phyloP scores from a whole-genome alignment of 225 moss, liverwort and hornwort genomes.

The Marchantia paleacea region DNA sequence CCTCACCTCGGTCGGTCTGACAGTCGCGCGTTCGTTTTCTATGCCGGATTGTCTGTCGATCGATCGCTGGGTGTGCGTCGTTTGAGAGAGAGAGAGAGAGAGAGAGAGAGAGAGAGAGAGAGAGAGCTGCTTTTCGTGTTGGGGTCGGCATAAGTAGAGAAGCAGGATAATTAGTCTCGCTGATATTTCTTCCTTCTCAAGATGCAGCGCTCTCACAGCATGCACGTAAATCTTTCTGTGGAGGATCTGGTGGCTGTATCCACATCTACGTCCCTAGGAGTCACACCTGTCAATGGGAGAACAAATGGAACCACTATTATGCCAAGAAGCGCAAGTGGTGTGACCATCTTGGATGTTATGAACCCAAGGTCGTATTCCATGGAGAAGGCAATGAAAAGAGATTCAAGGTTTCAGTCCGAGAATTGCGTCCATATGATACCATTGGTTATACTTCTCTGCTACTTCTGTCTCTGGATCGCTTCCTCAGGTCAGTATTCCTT shows the following conservation, averaged over 20 bases:
- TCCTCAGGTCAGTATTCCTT: constrained; percentile 20
- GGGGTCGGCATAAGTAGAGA: neutral
- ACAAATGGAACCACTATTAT: constrained; percentile 11
- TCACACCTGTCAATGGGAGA: constrained; percentile 7
- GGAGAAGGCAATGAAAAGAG: constrained; percentile 25
- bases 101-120: neutral
- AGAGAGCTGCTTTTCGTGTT: neutral
- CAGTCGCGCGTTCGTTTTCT: neutral
- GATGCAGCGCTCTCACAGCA: constrained; percentile 32
- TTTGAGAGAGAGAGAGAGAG: neutral
- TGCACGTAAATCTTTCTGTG: constrained; percentile 16
- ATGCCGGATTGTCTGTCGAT: neutral
- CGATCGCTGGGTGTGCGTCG: neutral
- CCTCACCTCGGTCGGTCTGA: neutral
- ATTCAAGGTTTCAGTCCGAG: constrained; percentile 18
- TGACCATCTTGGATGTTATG: constrained; percentile 19
- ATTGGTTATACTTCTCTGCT: constrained; percentile 30
- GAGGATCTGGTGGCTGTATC: constrained; percentile 23
- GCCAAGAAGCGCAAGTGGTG: neutral
- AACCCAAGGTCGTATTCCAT: constrained; percentile 7
- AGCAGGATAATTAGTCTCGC: neutral
- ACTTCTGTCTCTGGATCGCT: constrained; percentile 35
- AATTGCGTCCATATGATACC: constrained; percentile 34
- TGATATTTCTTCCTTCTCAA: constrained; percentile 12
- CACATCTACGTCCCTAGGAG: constrained; percentile 2